These are phyloP conservation scores for Camillea tinctor DNA, from an alignment of 2,329 filamentous ascomycete genomes.

Conservation along the genomic window DNA sequence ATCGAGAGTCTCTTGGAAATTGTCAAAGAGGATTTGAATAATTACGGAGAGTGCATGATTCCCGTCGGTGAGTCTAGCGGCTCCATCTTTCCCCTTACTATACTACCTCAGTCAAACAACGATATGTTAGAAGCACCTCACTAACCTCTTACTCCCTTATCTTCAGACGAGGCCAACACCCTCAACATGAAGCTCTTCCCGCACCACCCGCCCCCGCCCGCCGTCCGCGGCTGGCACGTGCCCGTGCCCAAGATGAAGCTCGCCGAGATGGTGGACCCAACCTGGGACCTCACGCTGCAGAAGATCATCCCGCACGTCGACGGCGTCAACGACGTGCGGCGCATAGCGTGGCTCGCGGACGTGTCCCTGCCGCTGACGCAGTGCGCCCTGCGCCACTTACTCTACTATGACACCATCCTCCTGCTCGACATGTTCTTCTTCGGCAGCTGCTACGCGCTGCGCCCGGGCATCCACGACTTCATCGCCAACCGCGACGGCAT, in stretches of 20 bases:
- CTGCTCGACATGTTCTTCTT: slow-evolving; percentile 96
- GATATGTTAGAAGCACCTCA: not conserved
- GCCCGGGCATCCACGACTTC: slow-evolving; percentile 75
- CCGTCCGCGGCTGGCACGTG: slow-evolving; percentile 85
- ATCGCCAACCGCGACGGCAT: slow-evolving; percentile 70
- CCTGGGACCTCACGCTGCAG: slow-evolving; percentile 74
- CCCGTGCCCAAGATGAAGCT: slow-evolving; percentile 73
- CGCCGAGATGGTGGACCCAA: slow-evolving; percentile 60
- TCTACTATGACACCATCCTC: slow-evolving; percentile 89
- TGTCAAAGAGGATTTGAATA: slow-evolving; percentile 84
- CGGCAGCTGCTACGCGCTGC: slow-evolving; percentile 82
- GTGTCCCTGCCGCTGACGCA: slow-evolving; percentile 84
- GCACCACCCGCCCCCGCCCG: slow-evolving; percentile 71
- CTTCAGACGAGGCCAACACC: slow-evolving; percentile 81
- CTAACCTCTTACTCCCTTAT: slow-evolving; percentile 14
- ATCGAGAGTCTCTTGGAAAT: slow-evolving; percentile 85
- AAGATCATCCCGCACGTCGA: slow-evolving; percentile 85
- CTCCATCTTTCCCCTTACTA: not conserved
- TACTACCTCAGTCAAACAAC: not conserved
- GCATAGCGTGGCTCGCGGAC: slow-evolving; percentile 81
- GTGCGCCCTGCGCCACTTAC: slow-evolving; percentile 80
- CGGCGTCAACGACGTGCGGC: slow-evolving; percentile 83
- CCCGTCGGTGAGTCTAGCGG: slow-evolving; percentile 69
- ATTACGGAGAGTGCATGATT: slow-evolving; percentile 98
- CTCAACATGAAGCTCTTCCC: slow-evolving; percentile 97